A percentile compares a stretch with the other conserved stretches of the same genome.
phyloP scores from a whole-genome alignment of 2,329 filamentous ascomycete species.

The Malbranchea cinnamomea region DNA sequence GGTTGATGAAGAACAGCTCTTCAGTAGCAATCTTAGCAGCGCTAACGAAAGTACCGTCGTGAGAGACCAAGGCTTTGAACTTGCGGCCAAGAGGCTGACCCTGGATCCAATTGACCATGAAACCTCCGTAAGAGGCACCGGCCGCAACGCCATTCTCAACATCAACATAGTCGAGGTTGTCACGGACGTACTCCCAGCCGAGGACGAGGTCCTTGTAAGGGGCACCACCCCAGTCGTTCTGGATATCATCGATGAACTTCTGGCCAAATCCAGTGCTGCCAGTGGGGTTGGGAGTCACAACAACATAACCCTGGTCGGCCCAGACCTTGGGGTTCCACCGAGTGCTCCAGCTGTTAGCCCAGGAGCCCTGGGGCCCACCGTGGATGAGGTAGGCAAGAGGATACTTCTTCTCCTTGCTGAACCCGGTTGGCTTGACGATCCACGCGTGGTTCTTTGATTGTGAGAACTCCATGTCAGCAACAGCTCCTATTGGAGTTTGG shows the following conservation, averaged over 20 bases:
- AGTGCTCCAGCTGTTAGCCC: conserved; percentile 62
- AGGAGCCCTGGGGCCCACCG: conserved; percentile 66
- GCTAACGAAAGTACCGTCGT: conserved; percentile 68
- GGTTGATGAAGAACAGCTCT: conserved; percentile 38
- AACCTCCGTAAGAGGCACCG: conserved; percentile 28
- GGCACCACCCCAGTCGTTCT: conserved; percentile 66
- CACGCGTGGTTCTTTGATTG: conserved; percentile 22
- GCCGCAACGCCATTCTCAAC: conserved; percentile 25
- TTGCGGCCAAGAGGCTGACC: conserved; percentile 66
- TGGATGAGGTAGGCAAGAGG: conserved; percentile 69
- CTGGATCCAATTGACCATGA: conserved; percentile 66
- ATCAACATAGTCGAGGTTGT: conserved; percentile 24
- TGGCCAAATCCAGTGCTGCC: conserved; percentile 75
- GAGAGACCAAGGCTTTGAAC: conserved; percentile 78
- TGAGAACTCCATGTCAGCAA: no score
- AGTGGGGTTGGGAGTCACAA: conserved; percentile 68
- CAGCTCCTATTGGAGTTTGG: neutral
- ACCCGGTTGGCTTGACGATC: conserved; percentile 36
- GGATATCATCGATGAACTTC: conserved; percentile 60
- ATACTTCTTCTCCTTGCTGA: conserved; percentile 56
- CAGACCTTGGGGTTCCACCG: conserved; percentile 79
- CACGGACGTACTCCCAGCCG: conserved; percentile 55
- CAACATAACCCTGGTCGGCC: conserved; percentile 76
- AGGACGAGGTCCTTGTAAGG: conserved; percentile 73
- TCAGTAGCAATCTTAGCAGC: conserved; percentile 35